phyloP scores from a whole-genome alignment of 2,329 filamentous ascomycete genomes.

The Phaeosphaeriaceae sp. region DNA sequence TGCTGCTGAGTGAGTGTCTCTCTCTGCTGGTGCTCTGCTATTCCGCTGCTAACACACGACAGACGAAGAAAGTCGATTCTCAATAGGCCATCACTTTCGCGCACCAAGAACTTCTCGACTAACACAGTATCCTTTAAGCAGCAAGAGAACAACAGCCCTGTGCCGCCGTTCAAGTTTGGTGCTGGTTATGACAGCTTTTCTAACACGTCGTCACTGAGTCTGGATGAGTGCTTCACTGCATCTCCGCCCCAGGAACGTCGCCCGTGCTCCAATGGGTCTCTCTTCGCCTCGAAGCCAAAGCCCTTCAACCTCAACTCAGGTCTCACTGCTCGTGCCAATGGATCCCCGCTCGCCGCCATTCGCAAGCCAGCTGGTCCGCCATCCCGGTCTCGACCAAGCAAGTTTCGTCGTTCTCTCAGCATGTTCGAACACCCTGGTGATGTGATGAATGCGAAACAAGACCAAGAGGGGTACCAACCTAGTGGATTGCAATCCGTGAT shows the following conservation, averaged over 20 bases:
- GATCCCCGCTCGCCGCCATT: slow-evolving; percentile 73
- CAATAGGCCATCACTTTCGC: slow-evolving; percentile 75
- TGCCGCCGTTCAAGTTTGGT: slow-evolving; percentile 80
- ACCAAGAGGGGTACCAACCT: slow-evolving; percentile 67
- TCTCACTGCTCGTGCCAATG: slow-evolving; percentile 66
- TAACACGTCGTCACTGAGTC: slow-evolving; percentile 67
- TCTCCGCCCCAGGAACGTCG: slow-evolving; percentile 77
- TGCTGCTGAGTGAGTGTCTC: slow-evolving; percentile 45
- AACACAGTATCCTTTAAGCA: slow-evolving; percentile 68
- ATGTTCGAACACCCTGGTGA: slow-evolving; percentile 97
- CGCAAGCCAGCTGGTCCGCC: slow-evolving; percentile 70
- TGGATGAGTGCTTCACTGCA: slow-evolving; percentile 81
- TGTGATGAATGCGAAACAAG: slow-evolving; percentile 73
- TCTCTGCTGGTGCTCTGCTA: neutral
- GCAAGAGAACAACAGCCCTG: slow-evolving; percentile 66
- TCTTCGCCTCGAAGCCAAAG: slow-evolving; percentile 68
- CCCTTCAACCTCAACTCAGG: slow-evolving; percentile 68
- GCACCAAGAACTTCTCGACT: slow-evolving; percentile 77
- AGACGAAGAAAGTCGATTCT: slow-evolving; percentile 56
- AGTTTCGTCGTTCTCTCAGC: slow-evolving; percentile 90
- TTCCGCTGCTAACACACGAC: slow-evolving; percentile 24
- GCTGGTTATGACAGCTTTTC: slow-evolving; percentile 59
- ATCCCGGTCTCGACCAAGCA: slow-evolving; percentile 69
- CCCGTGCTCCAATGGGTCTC: slow-evolving; percentile 59
- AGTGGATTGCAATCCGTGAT: slow-evolving; percentile 75